Evolutionary conservation across 306 rosid species (phyloP).

Genomic region (Styphnolobium japonicum): DNA sequence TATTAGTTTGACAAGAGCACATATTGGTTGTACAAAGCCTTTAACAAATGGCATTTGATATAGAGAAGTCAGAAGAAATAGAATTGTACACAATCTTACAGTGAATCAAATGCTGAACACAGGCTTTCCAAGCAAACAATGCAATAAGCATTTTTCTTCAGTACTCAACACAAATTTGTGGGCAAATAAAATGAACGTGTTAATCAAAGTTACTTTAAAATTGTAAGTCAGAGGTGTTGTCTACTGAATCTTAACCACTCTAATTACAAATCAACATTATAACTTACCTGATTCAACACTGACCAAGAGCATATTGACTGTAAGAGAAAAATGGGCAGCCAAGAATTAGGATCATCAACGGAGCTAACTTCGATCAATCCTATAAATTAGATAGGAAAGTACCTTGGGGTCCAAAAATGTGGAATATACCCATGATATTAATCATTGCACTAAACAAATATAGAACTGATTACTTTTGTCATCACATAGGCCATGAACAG

Average conservation of each 20-base stretch:
- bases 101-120: too few species aligned
- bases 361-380: not conserved
- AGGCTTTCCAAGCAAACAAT: too few species aligned
- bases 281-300: conserved; percentile 88
- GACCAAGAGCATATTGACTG: conserved; percentile 27
- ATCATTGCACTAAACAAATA: not conserved
- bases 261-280: conserved; percentile 11
- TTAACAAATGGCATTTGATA: not conserved
- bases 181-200: too few species aligned
- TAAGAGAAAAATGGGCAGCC: not conserved
- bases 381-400: not conserved
- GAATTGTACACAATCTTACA: too few species aligned
- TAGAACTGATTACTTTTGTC: not conserved
- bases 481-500: not conserved
- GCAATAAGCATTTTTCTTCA: too few species aligned
- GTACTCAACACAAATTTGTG: too few species aligned
- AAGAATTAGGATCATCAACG: not conserved
- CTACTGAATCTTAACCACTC: not conserved
- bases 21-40: not conserved
- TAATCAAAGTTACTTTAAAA: too few species aligned
- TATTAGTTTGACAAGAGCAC: not conserved
- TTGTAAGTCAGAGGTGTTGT: too few species aligned
- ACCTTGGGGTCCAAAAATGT: not conserved
- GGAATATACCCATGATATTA: not conserved
- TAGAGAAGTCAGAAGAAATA: too few species aligned